Conservation (phyloP, 2,329 filamentous ascomycete species). For the Phialophora tarda region DNA sequence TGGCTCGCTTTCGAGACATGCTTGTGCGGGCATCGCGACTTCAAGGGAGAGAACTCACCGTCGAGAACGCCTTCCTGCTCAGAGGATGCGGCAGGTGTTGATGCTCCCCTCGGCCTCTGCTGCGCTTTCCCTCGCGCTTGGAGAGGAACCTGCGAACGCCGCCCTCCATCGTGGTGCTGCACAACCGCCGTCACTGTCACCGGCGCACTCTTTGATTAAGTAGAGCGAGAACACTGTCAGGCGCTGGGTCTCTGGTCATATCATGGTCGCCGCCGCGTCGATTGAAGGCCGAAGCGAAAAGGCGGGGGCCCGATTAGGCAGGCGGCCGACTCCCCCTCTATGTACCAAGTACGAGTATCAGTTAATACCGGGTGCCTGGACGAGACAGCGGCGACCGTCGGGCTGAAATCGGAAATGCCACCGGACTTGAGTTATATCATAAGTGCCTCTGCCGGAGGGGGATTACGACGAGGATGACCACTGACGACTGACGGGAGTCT, state of each 20-base stretch:
- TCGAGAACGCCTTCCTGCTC: slow-evolving; percentile 22
- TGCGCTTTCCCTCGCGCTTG: slow-evolving; percentile 46
- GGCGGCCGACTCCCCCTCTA: not conserved
- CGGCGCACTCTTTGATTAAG: not conserved
- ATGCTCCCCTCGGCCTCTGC: slow-evolving; percentile 21
- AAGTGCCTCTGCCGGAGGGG: slow-evolving; percentile 18
- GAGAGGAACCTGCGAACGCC: slow-evolving; percentile 51
- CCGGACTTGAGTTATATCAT: slow-evolving; percentile 14
- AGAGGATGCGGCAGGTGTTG: slow-evolving; percentile 20
- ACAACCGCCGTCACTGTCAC: not conserved
- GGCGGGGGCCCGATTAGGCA: slow-evolving; percentile 3
- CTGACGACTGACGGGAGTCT: slow-evolving; percentile 4
- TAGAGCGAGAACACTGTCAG: not conserved
- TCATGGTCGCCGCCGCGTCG: slow-evolving; percentile 6
- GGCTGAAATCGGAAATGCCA: slow-evolving; percentile 9
- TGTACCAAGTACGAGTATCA: not conserved
- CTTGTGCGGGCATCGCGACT: slow-evolving; percentile 8
- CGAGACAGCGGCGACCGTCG: slow-evolving; percentile 8
- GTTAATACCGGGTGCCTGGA: not conserved
- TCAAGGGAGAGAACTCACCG: slow-evolving; percentile 26
- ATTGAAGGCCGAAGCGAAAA: slow-evolving; percentile 6
- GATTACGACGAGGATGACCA: slow-evolving; percentile 5
- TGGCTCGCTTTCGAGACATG: slow-evolving; percentile 2
- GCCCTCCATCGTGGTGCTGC: slow-evolving; percentile 43
- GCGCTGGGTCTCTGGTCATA: slow-evolving; percentile 7